Conservation (phyloP, 345 rosid genomes). For the Hypericum perforatum region DNA sequence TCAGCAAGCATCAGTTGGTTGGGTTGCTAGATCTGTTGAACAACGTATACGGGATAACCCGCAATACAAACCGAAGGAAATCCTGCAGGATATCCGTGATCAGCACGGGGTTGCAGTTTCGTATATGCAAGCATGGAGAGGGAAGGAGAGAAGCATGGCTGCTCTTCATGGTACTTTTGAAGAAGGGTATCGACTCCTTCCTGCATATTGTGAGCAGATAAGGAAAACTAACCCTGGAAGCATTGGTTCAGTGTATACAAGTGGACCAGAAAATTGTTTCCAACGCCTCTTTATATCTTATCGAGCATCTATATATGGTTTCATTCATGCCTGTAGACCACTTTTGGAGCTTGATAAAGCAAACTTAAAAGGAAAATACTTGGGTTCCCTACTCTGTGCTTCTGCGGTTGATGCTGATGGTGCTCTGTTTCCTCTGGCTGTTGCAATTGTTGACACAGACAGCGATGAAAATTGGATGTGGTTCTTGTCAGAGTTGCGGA, state of each 20-base stretch:
- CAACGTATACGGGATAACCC: slow-evolving; percentile 33
- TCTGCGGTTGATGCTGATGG: slow-evolving; percentile 50
- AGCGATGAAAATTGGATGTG: slow-evolving; percentile 46
- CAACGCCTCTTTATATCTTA: slow-evolving; percentile 41
- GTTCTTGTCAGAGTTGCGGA: slow-evolving; percentile 49
- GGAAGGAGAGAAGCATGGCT: slow-evolving; percentile 52
- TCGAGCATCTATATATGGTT: slow-evolving; percentile 33
- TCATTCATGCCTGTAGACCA: slow-evolving; percentile 47
- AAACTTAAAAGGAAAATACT: slow-evolving; percentile 45
- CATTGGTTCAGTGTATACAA: slow-evolving; percentile 35
- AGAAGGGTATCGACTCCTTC: slow-evolving; percentile 48
- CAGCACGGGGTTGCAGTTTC: slow-evolving; percentile 45
- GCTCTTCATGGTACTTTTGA: slow-evolving; percentile 57
- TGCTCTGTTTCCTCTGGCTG: slow-evolving; percentile 44
- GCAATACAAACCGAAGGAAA: slow-evolving; percentile 53
- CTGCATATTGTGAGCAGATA: slow-evolving; percentile 37
- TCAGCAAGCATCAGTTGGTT: slow-evolving; percentile 54
- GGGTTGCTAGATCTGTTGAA: slow-evolving; percentile 50
- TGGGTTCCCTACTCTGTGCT: slow-evolving; percentile 44
- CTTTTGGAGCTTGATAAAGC: slow-evolving; percentile 36
- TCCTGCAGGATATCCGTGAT: slow-evolving; percentile 39
- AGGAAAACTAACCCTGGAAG: slow-evolving; percentile 42
- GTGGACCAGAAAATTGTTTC: slow-evolving; percentile 38
- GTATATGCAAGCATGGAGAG: slow-evolving; percentile 57
- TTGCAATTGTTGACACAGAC: slow-evolving; percentile 44